These are phyloP conservation scores for Ophiostoma novo-ulmi DNA, from an alignment of 2,329 filamentous ascomycete species.

Conservation along the genomic window DNA sequence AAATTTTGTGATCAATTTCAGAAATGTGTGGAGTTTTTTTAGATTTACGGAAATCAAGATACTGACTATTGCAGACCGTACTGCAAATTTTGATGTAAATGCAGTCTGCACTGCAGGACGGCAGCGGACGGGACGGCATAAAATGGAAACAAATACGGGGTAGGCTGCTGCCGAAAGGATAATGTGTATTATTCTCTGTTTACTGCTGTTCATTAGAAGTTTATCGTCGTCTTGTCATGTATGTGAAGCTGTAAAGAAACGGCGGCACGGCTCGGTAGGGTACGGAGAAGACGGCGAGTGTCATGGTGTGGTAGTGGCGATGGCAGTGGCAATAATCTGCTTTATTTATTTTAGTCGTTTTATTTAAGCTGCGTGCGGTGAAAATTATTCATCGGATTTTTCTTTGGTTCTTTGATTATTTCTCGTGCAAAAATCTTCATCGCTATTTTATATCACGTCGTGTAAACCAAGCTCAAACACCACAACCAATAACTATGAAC, in stretches of 20 bases:
- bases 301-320: neutral
- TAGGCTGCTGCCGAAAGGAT: neutral
- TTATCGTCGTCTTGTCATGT: neutral
- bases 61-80: neutral
- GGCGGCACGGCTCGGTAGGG: neutral
- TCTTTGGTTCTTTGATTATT: neutral
- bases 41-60: neutral
- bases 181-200: neutral
- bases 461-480: neutral
- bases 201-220: neutral
- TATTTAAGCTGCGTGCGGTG: too few species aligned
- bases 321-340: neutral
- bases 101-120: neutral
- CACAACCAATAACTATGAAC: neutral
- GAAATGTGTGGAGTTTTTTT: neutral
- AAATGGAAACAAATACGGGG: constrained; percentile 1
- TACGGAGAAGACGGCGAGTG: neutral
- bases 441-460: neutral
- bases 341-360: too few species aligned
- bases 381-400: too few species aligned
- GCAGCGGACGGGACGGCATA: neutral
- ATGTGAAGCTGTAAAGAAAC: constrained; percentile 5
- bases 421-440: neutral
- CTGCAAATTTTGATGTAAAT: neutral
- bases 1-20: neutral